A percentile compares a stretch with the other conserved stretches of the same genome.
These are phyloP conservation scores for Tulasnella sp. DNA, from an alignment of 768 basidiomycete genomes.

Conservation along the genomic window DNA sequence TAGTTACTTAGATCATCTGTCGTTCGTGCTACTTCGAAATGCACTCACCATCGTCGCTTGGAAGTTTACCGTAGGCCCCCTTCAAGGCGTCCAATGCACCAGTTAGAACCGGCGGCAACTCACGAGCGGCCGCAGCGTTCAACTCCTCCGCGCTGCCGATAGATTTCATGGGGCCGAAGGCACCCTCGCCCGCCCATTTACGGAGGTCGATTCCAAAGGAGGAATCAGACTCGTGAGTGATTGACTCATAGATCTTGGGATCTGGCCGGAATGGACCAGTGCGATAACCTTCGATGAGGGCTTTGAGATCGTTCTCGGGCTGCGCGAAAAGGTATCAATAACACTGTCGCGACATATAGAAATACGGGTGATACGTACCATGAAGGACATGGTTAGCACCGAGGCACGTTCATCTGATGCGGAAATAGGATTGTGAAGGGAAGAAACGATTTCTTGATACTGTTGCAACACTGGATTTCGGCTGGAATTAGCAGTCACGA, in stretches of 20 bases:
- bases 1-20: not conserved
- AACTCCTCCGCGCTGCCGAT: slow-evolving; percentile 1
- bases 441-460: slow-evolving; percentile 70
- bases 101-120: slow-evolving; percentile 63
- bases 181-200: slow-evolving; percentile 74
- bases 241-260: slow-evolving; percentile 77
- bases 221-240: slow-evolving; percentile 72
- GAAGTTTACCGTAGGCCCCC: slow-evolving; percentile 48
- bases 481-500: not conserved
- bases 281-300: slow-evolving; percentile 83
- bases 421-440: slow-evolving; percentile 56
- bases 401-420: slow-evolving; percentile 56
- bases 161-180: slow-evolving; percentile 44
- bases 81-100: slow-evolving; percentile 53
- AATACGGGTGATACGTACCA: not conserved
- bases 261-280: slow-evolving; percentile 86
- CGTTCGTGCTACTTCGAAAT: not conserved
- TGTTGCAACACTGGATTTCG: slow-evolving; percentile 54
- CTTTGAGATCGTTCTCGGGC: slow-evolving; percentile 75
- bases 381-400: slow-evolving; percentile 65
- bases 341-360: not conserved
- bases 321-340: slow-evolving; percentile 26
- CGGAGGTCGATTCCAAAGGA: slow-evolving; percentile 87
- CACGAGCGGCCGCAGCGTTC: slow-evolving; percentile 25
- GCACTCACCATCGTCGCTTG: slow-evolving; percentile 52